Evolutionary conservation across 495 filamentous ascomycete genomes (phyloP).

Genomic region (Penicillium mononematosum): DNA sequence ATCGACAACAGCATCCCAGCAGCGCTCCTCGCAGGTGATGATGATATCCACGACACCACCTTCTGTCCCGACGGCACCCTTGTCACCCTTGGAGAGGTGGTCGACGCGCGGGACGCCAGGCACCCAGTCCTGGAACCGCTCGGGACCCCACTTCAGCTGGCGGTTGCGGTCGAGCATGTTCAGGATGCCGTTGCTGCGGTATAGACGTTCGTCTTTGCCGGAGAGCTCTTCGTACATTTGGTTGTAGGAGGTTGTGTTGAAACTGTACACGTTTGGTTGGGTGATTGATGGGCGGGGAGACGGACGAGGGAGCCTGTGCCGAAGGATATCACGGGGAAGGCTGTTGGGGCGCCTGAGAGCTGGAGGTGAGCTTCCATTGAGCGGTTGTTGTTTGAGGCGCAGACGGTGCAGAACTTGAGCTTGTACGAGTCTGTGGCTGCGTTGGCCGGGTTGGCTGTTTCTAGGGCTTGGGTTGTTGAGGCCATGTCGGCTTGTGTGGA

Average conservation of each 20-base stretch:
- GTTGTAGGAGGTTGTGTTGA: constrained; percentile 91
- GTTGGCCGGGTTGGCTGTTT: constrained; percentile 19
- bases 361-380: constrained; percentile 98
- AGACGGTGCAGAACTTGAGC: constrained; percentile 97
- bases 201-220: constrained; percentile 81
- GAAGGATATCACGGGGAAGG: constrained; percentile 97
- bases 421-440: constrained; percentile 65
- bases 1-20: constrained; percentile 98
- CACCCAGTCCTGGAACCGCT: constrained; percentile 98
- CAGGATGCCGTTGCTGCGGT: constrained; percentile 86
- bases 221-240: constrained; percentile 86
- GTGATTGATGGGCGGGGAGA: constrained; percentile 83
- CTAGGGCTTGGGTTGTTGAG: constrained; percentile 38
- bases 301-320: constrained; percentile 95
- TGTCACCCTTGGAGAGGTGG: constrained; percentile 55
- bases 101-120: constrained; percentile 77
- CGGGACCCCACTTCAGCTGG: constrained; percentile 88
- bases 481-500: constrained; percentile 26
- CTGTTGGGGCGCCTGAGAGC: constrained; percentile 63
- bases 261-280: constrained; percentile 94
- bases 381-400: constrained; percentile 95
- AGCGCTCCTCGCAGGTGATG: constrained; percentile 96
- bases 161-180: constrained; percentile 95
- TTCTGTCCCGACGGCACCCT: constrained; percentile 76
- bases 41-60: constrained; percentile 91